Percentiles rank a stretch among this genome's conserved stretches.
Conservation (phyloP, 495 filamentous ascomycete species). For the Acidiella bohemica region DNA sequence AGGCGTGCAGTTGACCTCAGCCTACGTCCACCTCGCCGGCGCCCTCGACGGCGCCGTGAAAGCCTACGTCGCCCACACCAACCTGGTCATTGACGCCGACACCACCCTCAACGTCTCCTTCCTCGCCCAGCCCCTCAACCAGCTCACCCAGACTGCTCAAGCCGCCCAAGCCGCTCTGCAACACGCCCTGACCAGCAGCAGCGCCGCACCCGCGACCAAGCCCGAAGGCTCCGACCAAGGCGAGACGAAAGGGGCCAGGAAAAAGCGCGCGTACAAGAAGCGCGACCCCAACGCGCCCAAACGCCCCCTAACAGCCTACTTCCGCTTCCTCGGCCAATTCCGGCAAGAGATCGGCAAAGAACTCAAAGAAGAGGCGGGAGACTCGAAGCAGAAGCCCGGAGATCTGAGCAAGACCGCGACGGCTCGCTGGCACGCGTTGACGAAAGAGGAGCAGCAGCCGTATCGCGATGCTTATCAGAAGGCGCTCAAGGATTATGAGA, state of each 20-base stretch:
- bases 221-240: background rate
- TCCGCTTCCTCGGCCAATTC: constrained; percentile 79
- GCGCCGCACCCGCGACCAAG: background rate
- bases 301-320: constrained; percentile 83
- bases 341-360: constrained; percentile 63
- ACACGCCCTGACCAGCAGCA: background rate
- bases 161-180: constrained; percentile 8
- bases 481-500: constrained; percentile 14
- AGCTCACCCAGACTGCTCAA: constrained; percentile 8
- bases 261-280: constrained; percentile 44
- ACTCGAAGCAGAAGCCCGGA: constrained; percentile 44
- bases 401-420: constrained; percentile 74
- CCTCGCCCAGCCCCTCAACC: constrained; percentile 17
- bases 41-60: constrained; percentile 36
- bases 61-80: constrained; percentile 72
- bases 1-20: constrained; percentile 40
- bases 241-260: constrained; percentile 26
- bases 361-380: constrained; percentile 40
- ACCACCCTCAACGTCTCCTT: constrained; percentile 16
- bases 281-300: constrained; percentile 94
- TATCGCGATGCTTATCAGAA: constrained; percentile 32
- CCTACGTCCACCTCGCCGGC: constrained; percentile 29
- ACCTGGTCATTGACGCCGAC: constrained; percentile 47
- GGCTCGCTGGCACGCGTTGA: constrained; percentile 66
- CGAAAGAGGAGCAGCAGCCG: constrained; percentile 52